Base-by-base conservation (phyloP, 2,329 filamentous ascomycete genomes). In the Cladosporium sphaerospermum region DNA sequence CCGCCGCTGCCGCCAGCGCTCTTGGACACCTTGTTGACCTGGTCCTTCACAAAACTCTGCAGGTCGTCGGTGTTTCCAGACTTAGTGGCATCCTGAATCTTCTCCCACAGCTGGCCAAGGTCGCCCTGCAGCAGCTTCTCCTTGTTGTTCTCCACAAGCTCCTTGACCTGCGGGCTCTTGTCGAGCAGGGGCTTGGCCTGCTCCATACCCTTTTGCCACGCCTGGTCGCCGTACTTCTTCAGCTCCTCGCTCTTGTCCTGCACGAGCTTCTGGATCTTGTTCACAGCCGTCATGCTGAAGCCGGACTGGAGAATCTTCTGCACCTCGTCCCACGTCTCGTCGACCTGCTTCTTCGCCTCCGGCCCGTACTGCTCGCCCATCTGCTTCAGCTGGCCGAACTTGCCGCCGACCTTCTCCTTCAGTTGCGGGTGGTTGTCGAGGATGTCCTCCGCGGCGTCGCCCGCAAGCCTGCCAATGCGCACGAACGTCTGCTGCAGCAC, bases 151-250 rank as follows among this genome's bases (percentile, higher is more conserved):
- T 88, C 84, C 1, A 90, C 66, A 0, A 89, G 67, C 69, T 88
- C 75, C 74, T 88, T 89, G 54, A 88, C 71, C 71, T 87, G 75
- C n/a, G 86, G 85, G 69, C 81, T 87, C 76, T 89, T 89, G 60
- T 89, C 85, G 1, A 90, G 76, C 55, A 82, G 80, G 0, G 86
- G 85, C 73, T 86, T 83, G 34, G 81, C 83, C 69, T 88, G 75
- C 69, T 89, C 82, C 44, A 87, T 64, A 0, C 81, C 84, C 73
- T 88, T 85, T 59, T 66, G 75, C 84, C 84, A 90, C 0, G 83
- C 82, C 68, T 89, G 77, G 39, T 89, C 84, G 18, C 84, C 85
- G 2, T 88, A 70, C 68, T 84, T 78, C 70, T 80, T 77, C 32
- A 89, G 63, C 67, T 86, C 75, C 64, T 88, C 72, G 2, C 78